Conservation (phyloP, 768 basidiomycete species). For the Pholiota microspora region DNA sequence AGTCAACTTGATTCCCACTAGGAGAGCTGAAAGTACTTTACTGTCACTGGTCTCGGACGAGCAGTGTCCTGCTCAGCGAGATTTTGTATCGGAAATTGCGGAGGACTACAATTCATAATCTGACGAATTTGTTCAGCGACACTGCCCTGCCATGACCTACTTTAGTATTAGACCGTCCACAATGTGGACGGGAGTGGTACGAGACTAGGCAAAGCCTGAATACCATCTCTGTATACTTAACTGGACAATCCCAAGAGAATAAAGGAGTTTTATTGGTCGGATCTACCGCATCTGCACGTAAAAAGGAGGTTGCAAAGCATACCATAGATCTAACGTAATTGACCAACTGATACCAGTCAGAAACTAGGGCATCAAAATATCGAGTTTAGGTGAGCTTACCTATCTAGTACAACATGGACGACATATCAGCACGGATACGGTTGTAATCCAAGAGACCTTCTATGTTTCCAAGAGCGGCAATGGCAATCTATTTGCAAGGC, state of each 20-base stretch:
- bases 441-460: conserved; percentile 96
- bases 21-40: too few relatives aligned
- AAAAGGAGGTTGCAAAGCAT: neutral
- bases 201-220: neutral
- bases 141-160: too few relatives aligned
- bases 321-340: neutral
- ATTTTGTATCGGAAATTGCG: too few relatives aligned
- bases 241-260: neutral
- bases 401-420: conserved; percentile 70
- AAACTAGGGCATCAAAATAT: neutral
- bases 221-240: too few relatives aligned
- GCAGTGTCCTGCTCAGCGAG: too few relatives aligned
- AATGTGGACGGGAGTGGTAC: too few relatives aligned
- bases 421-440: conserved; percentile 82
- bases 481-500: conserved; percentile 52
- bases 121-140: too few relatives aligned
- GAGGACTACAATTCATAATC: too few relatives aligned
- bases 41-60: too few relatives aligned
- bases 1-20: too few relatives aligned
- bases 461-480: conserved; percentile 86
- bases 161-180: too few relatives aligned
- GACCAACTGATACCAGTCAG: neutral
- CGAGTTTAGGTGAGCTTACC: conserved; percentile 1
- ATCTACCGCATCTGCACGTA: conserved; percentile 4
- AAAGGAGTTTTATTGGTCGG: neutral